Conservation (phyloP, 371 early-diverging fungal genomes). For the Mycotypha africana region DNA sequence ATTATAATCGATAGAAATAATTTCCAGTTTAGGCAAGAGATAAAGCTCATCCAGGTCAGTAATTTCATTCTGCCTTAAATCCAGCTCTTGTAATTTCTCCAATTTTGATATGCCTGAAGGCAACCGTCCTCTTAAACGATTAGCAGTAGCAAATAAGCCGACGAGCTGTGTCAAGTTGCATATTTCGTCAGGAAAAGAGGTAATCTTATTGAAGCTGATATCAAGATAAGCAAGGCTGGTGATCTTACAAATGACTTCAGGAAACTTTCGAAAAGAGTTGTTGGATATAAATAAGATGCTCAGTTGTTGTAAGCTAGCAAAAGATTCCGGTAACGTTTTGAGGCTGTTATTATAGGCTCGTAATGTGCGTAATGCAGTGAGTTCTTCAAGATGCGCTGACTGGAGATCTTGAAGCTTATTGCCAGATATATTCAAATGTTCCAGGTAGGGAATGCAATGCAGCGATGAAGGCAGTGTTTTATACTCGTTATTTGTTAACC, state of each 20-base stretch:
- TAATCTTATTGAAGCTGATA: constrained; percentile 79
- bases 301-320: constrained; percentile 51
- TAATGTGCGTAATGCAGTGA: constrained; percentile 53
- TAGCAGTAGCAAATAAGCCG: constrained; percentile 68
- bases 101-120: constrained; percentile 61
- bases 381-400: constrained; percentile 49
- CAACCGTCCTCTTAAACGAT: constrained; percentile 63
- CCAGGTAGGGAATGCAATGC: constrained; percentile 49
- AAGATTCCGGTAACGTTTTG: constrained; percentile 52
- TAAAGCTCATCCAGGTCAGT: constrained; percentile 58
- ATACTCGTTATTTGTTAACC: constrained; percentile 66
- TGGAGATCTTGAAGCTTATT: constrained; percentile 66
- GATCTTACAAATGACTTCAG: constrained; percentile 26
- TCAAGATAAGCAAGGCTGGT: constrained; percentile 65
- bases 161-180: constrained; percentile 59
- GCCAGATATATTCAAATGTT: constrained; percentile 68
- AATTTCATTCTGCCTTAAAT: constrained; percentile 71
- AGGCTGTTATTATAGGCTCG: constrained; percentile 72
- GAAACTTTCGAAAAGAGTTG: constrained; percentile 66
- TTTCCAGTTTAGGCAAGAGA: constrained; percentile 54
- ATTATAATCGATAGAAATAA: constrained; percentile 69
- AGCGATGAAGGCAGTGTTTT: constrained; percentile 55
- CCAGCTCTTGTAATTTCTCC: constrained; percentile 62
- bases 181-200: constrained; percentile 68
- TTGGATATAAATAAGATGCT: constrained; percentile 69